These are phyloP conservation scores for Prorocentrum cordatum DNA, from an alignment of 169 alveolate genomes.

Conservation along the genomic window DNA sequence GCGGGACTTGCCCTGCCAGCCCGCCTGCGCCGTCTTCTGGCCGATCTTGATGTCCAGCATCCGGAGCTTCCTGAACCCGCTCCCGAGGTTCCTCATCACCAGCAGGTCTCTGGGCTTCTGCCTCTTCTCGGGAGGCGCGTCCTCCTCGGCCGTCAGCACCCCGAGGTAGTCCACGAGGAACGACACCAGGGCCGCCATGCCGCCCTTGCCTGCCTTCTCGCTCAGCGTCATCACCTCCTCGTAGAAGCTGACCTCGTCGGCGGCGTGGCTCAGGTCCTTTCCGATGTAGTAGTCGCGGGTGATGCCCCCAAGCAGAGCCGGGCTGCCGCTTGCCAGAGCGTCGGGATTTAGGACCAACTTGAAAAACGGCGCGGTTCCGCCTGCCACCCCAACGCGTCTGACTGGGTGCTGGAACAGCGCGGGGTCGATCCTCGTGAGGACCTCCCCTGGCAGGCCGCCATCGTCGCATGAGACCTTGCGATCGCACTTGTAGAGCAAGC, in stretches of 20 bases:
- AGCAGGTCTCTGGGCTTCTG: background rate
- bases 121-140: background rate
- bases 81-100: constrained; percentile 38
- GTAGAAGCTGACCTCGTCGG: constrained; percentile 28
- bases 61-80: constrained; percentile 21
- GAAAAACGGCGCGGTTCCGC: too few relatives aligned
- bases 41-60: constrained; percentile 40
- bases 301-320: too few relatives aligned
- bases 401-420: too few relatives aligned
- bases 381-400: too few relatives aligned
- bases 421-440: too few relatives aligned
- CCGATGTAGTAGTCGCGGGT: too few relatives aligned
- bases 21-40: constrained; percentile 48
- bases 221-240: constrained; percentile 2
- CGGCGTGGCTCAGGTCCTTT: constrained; percentile 53
- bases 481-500: too few relatives aligned
- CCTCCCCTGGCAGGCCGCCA: too few relatives aligned
- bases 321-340: too few relatives aligned
- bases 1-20: constrained; percentile 52
- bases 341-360: too few relatives aligned
- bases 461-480: too few relatives aligned
- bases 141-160: background rate
- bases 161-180: background rate
- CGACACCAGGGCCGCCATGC: background rate
- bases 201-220: background rate